These are phyloP conservation scores for Paraurostyla sp. DNA, from an alignment of 73 alveolate species.

Conservation along the genomic window DNA sequence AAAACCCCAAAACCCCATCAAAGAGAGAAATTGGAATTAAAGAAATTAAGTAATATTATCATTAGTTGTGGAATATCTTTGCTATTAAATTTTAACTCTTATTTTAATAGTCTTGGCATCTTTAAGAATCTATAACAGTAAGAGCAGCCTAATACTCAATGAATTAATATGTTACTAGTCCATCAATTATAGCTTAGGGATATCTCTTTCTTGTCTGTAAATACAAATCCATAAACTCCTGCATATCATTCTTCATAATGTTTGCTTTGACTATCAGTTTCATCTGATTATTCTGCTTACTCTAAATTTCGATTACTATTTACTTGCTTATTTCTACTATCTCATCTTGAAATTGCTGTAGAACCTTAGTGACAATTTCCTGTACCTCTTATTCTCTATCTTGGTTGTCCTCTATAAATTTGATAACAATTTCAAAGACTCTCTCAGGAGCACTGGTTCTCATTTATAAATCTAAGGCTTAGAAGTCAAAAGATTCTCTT, in stretches of 20 bases:
- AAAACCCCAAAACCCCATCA: no score
- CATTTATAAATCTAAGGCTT: neutral
- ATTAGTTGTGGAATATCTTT: no score
- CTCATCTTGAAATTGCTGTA: neutral
- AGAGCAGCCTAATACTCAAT: no score
- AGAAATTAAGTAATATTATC: no score
- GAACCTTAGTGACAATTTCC: neutral
- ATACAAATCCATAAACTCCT: no score
- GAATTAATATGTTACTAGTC: no score
- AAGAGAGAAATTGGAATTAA: no score
- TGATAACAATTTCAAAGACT: slow-evolving; percentile 12
- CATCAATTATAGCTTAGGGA: no score
- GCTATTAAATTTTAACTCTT: no score
- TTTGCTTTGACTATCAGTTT: neutral
- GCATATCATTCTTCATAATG: neutral
- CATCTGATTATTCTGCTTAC: neutral
- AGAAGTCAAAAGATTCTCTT: neutral
- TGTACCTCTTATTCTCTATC: neutral
- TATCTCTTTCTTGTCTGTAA: no score
- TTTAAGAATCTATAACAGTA: no score
- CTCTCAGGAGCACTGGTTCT: slow-evolving; percentile 35
- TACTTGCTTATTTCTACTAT: neutral
- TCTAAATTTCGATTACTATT: neutral
- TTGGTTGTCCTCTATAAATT: neutral
- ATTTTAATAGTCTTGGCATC: no score